Evolutionary conservation across 2,329 filamentous ascomycete species (phyloP), one percentile per base, ranked within the genome.

Genomic region (Neonectria coccinea): DNA sequence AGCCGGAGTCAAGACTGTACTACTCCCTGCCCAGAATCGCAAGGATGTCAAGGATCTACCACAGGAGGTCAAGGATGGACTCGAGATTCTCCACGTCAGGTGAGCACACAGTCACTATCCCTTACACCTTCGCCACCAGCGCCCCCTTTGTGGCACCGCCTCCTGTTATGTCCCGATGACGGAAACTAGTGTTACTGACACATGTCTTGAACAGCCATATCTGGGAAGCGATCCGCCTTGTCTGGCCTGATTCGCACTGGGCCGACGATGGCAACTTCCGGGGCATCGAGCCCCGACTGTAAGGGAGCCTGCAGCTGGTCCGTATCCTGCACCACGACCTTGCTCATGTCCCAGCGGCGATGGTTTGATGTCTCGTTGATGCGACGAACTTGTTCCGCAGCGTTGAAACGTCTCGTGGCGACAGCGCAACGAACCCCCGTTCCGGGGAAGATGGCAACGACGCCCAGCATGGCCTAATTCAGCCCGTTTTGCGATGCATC

Each of bases 1-100:
- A 59, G 96, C 96, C 2, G 96, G 96, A 29, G 95, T 99, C 66
- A 97, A 97, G 85, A 95, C 93, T 33, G 95, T 99, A 8, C 79
- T 99, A 65, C 83, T 99, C 8, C 96, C 96, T 3, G 87, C 91
- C 33, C 91, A 92, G 71, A 99, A 99, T 78, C 87, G 90, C 68
- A 98, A 98, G 81, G 96, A 99, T 77, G 91, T 92, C 63, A 92
- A 92, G 79, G 95, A 98, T 79, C 84, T 98, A 59, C 96, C 96
- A 0, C 86, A 91, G 67, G 96, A 99, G 81, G 96, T 99, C 54
- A 91, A 90, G 78, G 87, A 92, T 73, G 94, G 93, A 0, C 79
- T 99, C 65, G 88, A 95, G 76, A 97, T 99, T 76, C 87, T 97
- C 68, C 92, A 94, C 79, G 94, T 99, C 68, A 89, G 88, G 92